A percentile compares a stretch with the other conserved stretches of the same genome.
phyloP scores from a whole-genome alignment of 2,329 filamentous ascomycete genomes.

The Fusarium cicatricum region DNA sequence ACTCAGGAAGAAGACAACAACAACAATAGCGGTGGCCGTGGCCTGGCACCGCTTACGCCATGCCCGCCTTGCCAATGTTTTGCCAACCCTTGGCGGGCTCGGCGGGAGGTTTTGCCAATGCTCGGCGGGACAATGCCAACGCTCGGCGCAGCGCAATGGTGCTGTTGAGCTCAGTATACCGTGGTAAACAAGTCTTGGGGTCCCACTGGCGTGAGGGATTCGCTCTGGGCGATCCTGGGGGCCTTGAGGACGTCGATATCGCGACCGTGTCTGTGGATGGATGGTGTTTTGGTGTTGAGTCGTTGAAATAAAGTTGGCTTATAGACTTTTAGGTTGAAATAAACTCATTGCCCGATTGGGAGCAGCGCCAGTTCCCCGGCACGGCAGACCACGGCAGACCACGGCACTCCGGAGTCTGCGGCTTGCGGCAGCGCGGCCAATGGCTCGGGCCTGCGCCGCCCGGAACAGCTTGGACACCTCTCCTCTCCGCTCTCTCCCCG shows the following conservation, averaged over 20 bases:
- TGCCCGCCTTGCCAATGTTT: slow-evolving; percentile 10
- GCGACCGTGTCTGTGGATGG: neutral
- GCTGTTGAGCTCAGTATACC: neutral
- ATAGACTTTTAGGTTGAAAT: neutral
- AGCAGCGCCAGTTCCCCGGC: neutral
- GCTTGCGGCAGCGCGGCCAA: slow-evolving; percentile 1
- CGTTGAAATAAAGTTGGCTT: neutral
- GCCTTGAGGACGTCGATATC: neutral
- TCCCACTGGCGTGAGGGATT: neutral
- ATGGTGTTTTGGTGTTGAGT: neutral
- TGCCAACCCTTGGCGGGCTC: no score
- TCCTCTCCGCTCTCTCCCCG: neutral
- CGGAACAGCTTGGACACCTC: slow-evolving; percentile 2
- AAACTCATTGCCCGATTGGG: neutral
- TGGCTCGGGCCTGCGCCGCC: slow-evolving; percentile 2
- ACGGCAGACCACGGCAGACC: neutral
- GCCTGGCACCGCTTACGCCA: slow-evolving; percentile 2
- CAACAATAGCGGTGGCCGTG: slow-evolving; percentile 1
- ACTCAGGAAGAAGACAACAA: neutral
- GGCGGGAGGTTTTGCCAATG: no score
- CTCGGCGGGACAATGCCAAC: no score
- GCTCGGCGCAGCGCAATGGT: slow-evolving; percentile 7
- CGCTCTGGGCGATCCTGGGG: neutral
- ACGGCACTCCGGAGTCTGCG: neutral
- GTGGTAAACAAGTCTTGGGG: neutral